Evolutionary conservation across 805 yeast genomes (phyloP).

Genomic region (Lipomyces lipofer): DNA sequence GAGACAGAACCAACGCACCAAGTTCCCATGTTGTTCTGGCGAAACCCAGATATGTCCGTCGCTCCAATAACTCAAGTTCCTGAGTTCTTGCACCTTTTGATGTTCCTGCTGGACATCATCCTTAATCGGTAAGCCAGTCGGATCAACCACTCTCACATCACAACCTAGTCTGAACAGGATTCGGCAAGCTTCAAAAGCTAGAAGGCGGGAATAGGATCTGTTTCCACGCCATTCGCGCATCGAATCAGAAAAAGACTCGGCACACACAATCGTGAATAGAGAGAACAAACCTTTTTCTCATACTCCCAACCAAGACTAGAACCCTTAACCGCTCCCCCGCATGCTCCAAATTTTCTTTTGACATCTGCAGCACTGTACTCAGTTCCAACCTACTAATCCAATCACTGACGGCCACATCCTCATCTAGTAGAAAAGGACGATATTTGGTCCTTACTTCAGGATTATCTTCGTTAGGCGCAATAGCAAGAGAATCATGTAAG

Average conservation of each 20-base stretch:
- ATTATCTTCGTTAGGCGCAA: background rate
- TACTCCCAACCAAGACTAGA: slow-evolving; percentile 6
- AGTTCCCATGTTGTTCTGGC: slow-evolving; percentile 10
- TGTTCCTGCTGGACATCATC: slow-evolving; percentile 7
- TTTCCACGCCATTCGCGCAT: too few relatives aligned
- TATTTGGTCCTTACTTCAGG: background rate
- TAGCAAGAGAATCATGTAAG: too few relatives aligned
- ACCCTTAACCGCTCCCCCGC: background rate
- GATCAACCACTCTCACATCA: slow-evolving; percentile 9
- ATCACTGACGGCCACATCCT: background rate
- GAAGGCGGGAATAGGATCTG: slow-evolving; percentile 6
- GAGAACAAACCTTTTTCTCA: slow-evolving; percentile 1
- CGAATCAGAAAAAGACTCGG: too few relatives aligned
- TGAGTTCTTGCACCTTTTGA: slow-evolving; percentile 11
- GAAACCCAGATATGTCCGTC: slow-evolving; percentile 13
- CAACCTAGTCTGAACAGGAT: slow-evolving; percentile 11
- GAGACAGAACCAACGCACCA: too few relatives aligned
- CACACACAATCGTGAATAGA: too few relatives aligned
- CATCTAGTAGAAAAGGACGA: slow-evolving; percentile 5
- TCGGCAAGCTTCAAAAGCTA: slow-evolving; percentile 9
- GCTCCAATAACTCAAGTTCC: slow-evolving; percentile 5
- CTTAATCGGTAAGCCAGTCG: slow-evolving; percentile 9
- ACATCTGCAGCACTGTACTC: slow-evolving; percentile 4
- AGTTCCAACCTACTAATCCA: slow-evolving; percentile 6
- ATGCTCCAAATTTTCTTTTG: background rate